These are phyloP conservation scores for Hepatocystis sp. DNA, from an alignment of 169 alveolate genomes.

Conservation along the genomic window DNA sequence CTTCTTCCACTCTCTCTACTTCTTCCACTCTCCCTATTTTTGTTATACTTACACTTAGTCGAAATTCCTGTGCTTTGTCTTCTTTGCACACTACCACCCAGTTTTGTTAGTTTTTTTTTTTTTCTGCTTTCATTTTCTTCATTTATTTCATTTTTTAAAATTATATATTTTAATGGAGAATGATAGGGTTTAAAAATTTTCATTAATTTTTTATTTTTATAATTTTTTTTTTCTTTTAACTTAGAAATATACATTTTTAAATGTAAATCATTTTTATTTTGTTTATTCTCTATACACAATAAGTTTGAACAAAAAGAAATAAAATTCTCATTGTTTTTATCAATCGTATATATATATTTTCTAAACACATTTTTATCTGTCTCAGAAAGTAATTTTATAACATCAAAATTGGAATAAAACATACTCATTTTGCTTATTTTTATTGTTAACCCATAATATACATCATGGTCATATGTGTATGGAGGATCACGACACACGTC, in stretches of 20 bases:
- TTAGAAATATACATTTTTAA: slow-evolving; percentile 41
- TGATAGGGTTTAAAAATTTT: slow-evolving; percentile 69
- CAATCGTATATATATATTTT: slow-evolving; percentile 54
- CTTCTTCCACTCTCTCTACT: slow-evolving; percentile 4
- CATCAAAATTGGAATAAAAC: slow-evolving; percentile 65
- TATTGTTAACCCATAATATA: slow-evolving; percentile 20
- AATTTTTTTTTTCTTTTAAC: slow-evolving; percentile 44
- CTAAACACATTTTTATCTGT: slow-evolving; percentile 29
- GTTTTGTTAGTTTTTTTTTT: slow-evolving; percentile 20
- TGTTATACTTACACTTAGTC: not conserved
- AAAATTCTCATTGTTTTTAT: slow-evolving; percentile 64
- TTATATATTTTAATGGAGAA: slow-evolving; percentile 68
- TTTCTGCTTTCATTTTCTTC: slow-evolving; percentile 6
- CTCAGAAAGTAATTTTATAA: slow-evolving; percentile 39
- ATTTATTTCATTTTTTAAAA: slow-evolving; percentile 61
- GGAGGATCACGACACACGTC: not conserved
- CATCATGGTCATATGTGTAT: not conserved
- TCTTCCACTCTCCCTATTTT: no score
- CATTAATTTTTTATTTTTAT: slow-evolving; percentile 56
- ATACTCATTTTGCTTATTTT: slow-evolving; percentile 55
- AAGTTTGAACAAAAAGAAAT: slow-evolving; percentile 16
- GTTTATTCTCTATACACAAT: slow-evolving; percentile 46
- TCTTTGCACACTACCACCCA: not conserved
- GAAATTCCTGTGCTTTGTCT: not conserved
- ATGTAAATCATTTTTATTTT: slow-evolving; percentile 44